Evolutionary conservation across 495 filamentous ascomycete genomes (phyloP).

Genomic region (Baudoinia panamericana): DNA sequence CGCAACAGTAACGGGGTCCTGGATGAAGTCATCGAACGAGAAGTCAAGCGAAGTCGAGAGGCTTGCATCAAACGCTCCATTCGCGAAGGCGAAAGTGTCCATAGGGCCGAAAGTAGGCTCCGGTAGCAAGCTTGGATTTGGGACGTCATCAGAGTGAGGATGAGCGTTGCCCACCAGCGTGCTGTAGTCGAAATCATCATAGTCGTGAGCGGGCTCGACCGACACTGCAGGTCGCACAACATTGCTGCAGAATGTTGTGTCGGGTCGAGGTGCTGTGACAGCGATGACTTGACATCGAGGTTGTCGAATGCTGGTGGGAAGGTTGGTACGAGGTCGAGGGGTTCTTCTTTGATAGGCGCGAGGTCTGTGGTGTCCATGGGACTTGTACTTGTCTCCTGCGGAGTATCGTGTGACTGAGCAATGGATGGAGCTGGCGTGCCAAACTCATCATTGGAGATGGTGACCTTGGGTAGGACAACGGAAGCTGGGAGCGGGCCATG

Average conservation of each 20-base stretch:
- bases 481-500: conserved; percentile 27
- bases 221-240: conserved; percentile 99
- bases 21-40: conserved; percentile 22
- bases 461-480: conserved; percentile 26
- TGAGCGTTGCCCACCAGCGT: conserved; percentile 14
- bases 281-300: conserved; percentile 15
- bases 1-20: conserved; percentile 12
- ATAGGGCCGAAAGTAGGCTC: conserved; percentile 15
- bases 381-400: conserved; percentile 29
- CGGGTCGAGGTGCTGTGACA: conserved; percentile 51
- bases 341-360: conserved; percentile 41
- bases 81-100: conserved; percentile 21
- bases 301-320: conserved; percentile 25
- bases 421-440: conserved; percentile 27
- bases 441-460: conserved; percentile 5
- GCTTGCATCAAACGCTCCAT: conserved; percentile 21
- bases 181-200: conserved; percentile 8
- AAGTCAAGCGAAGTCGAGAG: conserved; percentile 19
- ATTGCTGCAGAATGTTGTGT: conserved; percentile 99
- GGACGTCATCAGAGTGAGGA: conserved; percentile 14
- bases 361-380: too few relatives aligned
- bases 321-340: conserved; percentile 34
- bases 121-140: conserved; percentile 16
- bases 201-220: conserved; percentile 29
- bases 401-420: conserved; percentile 31